Base-by-base conservation (phyloP, 805 yeast genomes). In the Candida silvicultrix region DNA sequence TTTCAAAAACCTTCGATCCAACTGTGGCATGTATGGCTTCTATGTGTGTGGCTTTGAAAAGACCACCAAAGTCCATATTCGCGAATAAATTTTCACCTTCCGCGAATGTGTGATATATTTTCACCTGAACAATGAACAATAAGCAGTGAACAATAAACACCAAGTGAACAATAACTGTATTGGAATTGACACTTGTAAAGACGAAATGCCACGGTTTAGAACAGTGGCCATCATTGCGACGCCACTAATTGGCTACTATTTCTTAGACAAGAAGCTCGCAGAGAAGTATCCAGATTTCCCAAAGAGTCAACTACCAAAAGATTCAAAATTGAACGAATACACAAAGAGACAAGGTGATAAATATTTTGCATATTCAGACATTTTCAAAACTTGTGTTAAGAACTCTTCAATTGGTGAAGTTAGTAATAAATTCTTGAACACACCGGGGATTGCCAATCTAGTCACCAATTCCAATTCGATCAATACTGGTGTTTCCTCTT, bases 331-430 rank as follows among this genome's bases (percentile, higher is more conserved):
- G 31, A 38, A 12, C n/a, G 35, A 19, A 48, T 55, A 39, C 1
- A 37, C 22, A 12, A 16, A 29, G n/a, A 39, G 39, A n/a, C 50
- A 43, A 5, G 28, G 45, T 15, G 21, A 28, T 3, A 39, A 36
- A 9, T 44, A 49, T 22, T 47, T 52, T 18, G 56, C 57, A 3
- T 57, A 56, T 38, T 47, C 55, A 21, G 57, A 57, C 40, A 46
- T 51, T 1, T 57, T 40, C 43, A 56, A 52, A 20, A 12, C 43
- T 4, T 19, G 6, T 6, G 38, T 40, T 3, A 12, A 20, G 4
- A 20, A 4, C 20, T 8, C 3, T 3, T 23, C 42, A 19, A 19
- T 31, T 15, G 43, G 29, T n/a, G n/a, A 40, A 20, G 12, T 31
- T 7, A 14, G 19, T 10, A 12, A 5, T 15, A 40, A 22, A 31